Evolutionary conservation across 306 rosid genomes (phyloP).

Genomic region (Luffa acutangula): DNA sequence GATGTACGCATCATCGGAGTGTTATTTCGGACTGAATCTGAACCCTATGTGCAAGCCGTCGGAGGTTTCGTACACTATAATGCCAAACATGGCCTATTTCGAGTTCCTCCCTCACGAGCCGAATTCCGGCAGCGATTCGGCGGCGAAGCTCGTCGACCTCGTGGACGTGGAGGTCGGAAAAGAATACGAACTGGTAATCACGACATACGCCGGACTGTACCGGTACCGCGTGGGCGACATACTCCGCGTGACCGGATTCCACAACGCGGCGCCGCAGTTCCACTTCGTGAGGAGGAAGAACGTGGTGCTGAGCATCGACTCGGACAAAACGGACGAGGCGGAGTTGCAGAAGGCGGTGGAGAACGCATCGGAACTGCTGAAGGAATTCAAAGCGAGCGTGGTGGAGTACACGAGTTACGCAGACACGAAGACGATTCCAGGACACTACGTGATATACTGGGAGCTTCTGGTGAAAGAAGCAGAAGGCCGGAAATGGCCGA

Average conservation of each 20-base stretch:
- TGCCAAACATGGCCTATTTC: constrained; percentile 61
- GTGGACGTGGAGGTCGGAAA: constrained; percentile 35
- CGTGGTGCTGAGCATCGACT: constrained; percentile 42
- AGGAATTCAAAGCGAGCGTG: constrained; percentile 22
- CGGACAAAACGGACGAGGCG: constrained; percentile 53
- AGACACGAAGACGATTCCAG: constrained; percentile 41
- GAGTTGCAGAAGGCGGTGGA: constrained; percentile 45
- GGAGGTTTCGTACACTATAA: constrained; percentile 41
- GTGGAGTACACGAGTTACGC: constrained; percentile 57
- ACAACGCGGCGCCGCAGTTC: constrained; percentile 56
- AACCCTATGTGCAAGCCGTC: constrained; percentile 48
- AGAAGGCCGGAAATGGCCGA: constrained; percentile 12
- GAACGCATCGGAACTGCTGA: constrained; percentile 24
- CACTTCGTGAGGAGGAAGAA: constrained; percentile 51
- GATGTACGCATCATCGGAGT: constrained; percentile 52
- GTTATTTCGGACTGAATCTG: constrained; percentile 44
- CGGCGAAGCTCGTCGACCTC: constrained; percentile 24
- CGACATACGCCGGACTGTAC: constrained; percentile 40
- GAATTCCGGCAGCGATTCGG: background rate
- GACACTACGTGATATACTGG: constrained; percentile 55
- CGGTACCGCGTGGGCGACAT: constrained; percentile 52
- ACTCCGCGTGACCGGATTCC: constrained; percentile 52
- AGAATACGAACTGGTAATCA: constrained; percentile 48
- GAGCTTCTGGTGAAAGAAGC: constrained; percentile 32
- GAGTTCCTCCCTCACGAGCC: constrained; percentile 46